Evolutionary conservation across 495 filamentous ascomycete species (phyloP), one percentile per base, ranked within the genome.

Genomic region (Talaromyces wortmannii): DNA sequence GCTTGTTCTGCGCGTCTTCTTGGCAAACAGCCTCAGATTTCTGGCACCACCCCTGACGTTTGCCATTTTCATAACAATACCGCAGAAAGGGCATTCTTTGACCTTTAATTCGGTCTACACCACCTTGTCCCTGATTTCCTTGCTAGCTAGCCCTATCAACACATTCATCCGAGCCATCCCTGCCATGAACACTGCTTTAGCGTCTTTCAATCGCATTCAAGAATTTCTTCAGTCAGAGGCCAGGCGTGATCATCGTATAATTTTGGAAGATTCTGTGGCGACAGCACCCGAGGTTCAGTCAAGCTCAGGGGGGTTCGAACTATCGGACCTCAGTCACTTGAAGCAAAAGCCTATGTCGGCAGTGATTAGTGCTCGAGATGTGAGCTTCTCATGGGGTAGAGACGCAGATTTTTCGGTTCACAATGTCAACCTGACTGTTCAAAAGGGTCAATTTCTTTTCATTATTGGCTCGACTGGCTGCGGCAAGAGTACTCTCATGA

Each of bases 21-120:
- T 53, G 5, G 51, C 17, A 2, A 53, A 53, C 32, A 16, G 31
- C 13, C 5, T 53, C 5, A 0, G 11, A n/a, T 7, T 18, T 15
- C 13, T 45, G 4, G 51, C 51, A 30, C 51, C 51, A 13, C 45
- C 45, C 13, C 12, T 18, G 8, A 53, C 51, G 6, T 44, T 53
- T 53, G 51, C 42, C 8, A 30, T 53, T 13, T 53, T 44, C 23
- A 16, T 40, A 6, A 32, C 11, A 44, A 3, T 7, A 31, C 7
- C 10, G n/a, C 15, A n/a, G 7, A 8, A 53, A n/a, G 51, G 42
- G 13, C 13, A 84, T 2, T 67, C 74, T 0, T 71, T 95, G 5
- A 75, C 82, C 1, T 82, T 90, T 2, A 88, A 88, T 0, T 81
- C 91, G 12, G 90, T 90, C 2, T 95, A 95, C 59, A 91, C 91